Evolutionary conservation across 257 asterid species (phyloP).

Genomic region (Thymus mandschuricus): DNA sequence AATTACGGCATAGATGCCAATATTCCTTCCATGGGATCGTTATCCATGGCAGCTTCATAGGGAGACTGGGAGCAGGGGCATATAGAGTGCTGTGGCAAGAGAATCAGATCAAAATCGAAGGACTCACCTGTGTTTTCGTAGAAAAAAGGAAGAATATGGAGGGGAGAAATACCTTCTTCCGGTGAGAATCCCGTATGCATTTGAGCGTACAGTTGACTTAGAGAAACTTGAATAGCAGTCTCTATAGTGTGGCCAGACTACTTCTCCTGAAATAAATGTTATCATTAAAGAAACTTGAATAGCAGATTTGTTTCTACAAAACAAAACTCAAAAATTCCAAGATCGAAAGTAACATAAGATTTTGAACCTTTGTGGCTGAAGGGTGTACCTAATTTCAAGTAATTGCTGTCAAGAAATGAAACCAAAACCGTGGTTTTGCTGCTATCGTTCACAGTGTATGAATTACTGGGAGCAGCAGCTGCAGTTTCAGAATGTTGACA

Average conservation of each 20-base stretch:
- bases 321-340: too few relatives aligned
- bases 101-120: slow-evolving; percentile 21
- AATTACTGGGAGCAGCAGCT: slow-evolving; percentile 29
- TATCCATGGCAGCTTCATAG: slow-evolving; percentile 76
- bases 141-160: background rate
- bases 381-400: slow-evolving; percentile 64
- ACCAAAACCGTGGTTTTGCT: slow-evolving; percentile 48
- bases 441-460: slow-evolving; percentile 35
- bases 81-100: background rate
- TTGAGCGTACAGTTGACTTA: slow-evolving; percentile 40
- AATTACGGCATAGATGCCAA: slow-evolving; percentile 71
- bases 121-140: background rate
- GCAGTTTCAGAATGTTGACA: slow-evolving; percentile 39
- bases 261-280: too few relatives aligned
- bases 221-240: too few relatives aligned
- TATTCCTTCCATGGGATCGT: slow-evolving; percentile 68
- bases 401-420: slow-evolving; percentile 80
- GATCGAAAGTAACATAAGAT: background rate
- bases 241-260: too few relatives aligned
- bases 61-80: slow-evolving; percentile 33
- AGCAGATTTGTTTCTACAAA: too few relatives aligned
- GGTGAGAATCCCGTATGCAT: slow-evolving; percentile 80
- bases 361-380: background rate
- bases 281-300: too few relatives aligned
- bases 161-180: slow-evolving; percentile 62